These are phyloP conservation scores for Myochromella boudieri DNA, from an alignment of 768 basidiomycete species.

Conservation along the genomic window DNA sequence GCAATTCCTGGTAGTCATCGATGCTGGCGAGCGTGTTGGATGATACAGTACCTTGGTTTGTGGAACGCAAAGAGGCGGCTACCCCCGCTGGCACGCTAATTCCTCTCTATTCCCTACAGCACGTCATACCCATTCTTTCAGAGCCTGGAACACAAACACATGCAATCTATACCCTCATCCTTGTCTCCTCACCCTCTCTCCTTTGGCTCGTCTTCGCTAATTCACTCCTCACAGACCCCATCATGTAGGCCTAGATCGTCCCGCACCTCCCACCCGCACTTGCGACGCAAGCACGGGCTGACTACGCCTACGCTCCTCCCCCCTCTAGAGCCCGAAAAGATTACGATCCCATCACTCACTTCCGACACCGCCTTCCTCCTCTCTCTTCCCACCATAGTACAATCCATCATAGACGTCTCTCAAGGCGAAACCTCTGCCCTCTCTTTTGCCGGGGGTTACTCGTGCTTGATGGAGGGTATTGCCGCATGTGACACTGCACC, in stretches of 20 bases:
- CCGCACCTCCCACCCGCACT: constrained; percentile 45
- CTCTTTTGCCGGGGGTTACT: constrained; percentile 41
- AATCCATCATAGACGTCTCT: constrained; percentile 50
- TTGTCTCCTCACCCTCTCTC: constrained; percentile 35
- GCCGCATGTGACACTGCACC: constrained; percentile 51
- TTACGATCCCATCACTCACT: constrained; percentile 45
- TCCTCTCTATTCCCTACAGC: constrained; percentile 23
- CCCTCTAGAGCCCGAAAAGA: constrained; percentile 16
- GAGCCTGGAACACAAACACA: constrained; percentile 29
- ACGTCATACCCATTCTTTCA: constrained; percentile 36
- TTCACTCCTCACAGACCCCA: constrained; percentile 45
- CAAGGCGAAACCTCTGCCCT: constrained; percentile 53
- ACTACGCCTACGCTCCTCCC: too few relatives aligned
- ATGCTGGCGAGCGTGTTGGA: constrained; percentile 57
- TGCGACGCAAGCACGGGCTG: constrained; percentile 50
- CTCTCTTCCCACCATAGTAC: constrained; percentile 35
- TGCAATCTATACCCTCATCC: constrained; percentile 41
- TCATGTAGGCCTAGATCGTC: constrained; percentile 47
- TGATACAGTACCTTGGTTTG: constrained; percentile 48
- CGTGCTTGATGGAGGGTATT: constrained; percentile 33
- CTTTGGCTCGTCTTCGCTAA: constrained; percentile 55
- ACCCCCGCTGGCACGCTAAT: not conserved
- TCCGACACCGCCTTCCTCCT: constrained; percentile 42
- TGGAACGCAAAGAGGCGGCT: constrained; percentile 43
- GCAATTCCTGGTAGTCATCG: constrained; percentile 59